A percentile compares a stretch with the other conserved stretches of the same genome.
Conservation (phyloP, 371 early-diverging fungal genomes). For the Choanephora cucurbitarum region DNA sequence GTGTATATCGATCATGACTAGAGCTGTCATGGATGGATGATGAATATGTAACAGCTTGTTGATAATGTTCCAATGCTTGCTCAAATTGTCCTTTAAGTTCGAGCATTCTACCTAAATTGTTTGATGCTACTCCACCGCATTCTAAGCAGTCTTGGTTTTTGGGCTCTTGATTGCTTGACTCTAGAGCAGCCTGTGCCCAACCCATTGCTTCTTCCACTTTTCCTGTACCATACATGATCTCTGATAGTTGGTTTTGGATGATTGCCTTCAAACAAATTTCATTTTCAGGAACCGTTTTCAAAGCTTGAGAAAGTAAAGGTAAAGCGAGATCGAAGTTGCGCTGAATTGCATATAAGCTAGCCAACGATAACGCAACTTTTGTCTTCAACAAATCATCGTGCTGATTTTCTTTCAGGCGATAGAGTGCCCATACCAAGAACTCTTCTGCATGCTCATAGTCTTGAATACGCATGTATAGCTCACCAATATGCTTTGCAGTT, state of each 20-base stretch:
- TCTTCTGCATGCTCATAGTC: conserved; percentile 56
- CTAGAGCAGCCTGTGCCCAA: conserved; percentile 56
- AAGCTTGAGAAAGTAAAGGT: conserved; percentile 40
- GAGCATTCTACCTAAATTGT: conserved; percentile 49
- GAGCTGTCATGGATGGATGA: conserved; percentile 29
- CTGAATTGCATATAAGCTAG: conserved; percentile 51
- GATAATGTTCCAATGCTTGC: conserved; percentile 42
- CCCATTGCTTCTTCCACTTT: conserved; percentile 53
- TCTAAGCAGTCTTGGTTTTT: conserved; percentile 47
- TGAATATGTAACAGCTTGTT: conserved; percentile 42
- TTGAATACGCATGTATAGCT: conserved; percentile 54
- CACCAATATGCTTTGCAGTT: conserved; percentile 50
- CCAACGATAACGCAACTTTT: conserved; percentile 38
- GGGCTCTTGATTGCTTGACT: conserved; percentile 23
- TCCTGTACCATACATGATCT: conserved; percentile 46
- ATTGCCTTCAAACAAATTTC: conserved; percentile 45
- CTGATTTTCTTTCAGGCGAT: conserved; percentile 13
- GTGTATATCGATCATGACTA: conserved; percentile 27
- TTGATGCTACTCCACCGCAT: conserved; percentile 52
- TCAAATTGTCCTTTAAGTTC: conserved; percentile 46
- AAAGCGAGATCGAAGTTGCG: conserved; percentile 42
- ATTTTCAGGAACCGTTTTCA: conserved; percentile 36
- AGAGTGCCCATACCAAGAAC: conserved; percentile 50
- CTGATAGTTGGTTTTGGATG: conserved; percentile 51
- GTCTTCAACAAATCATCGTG: conserved; percentile 17